Conservation (phyloP, 2,329 filamentous ascomycete species). For the Aspergillus phoenicis region DNA sequence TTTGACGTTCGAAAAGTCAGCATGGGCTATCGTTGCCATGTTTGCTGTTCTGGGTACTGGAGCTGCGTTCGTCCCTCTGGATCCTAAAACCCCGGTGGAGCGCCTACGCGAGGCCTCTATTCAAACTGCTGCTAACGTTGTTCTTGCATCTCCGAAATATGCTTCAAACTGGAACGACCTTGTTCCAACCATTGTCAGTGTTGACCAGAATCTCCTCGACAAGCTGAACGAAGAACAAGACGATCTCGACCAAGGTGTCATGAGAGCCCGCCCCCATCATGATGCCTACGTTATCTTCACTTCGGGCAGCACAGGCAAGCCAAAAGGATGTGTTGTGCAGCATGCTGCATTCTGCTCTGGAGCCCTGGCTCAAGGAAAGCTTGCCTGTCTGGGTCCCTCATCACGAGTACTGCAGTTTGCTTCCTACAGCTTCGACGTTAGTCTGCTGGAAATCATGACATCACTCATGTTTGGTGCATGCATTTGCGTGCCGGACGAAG, state of each 20-base stretch:
- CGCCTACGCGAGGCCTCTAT: constrained; percentile 26
- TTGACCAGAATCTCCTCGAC: constrained; percentile 61
- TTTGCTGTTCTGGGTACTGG: constrained; percentile 34
- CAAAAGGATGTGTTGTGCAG: constrained; percentile 80
- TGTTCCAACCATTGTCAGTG: constrained; percentile 54
- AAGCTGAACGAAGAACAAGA: not conserved
- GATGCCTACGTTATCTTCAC: constrained; percentile 73
- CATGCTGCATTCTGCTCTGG: constrained; percentile 50
- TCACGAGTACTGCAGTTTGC: constrained; percentile 44
- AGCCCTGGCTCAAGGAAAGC: constrained; percentile 11
- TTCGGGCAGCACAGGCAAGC: constrained; percentile 80
- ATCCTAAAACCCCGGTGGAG: constrained; percentile 31
- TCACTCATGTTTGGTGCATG: constrained; percentile 57
- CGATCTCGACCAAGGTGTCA: not conserved
- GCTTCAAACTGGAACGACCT: constrained; percentile 3
- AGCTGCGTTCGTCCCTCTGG: constrained; percentile 35
- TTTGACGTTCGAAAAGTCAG: constrained; percentile 34
- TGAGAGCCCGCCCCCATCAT: constrained; percentile 9
- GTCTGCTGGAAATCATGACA: constrained; percentile 53
- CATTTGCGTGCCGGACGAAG: constrained; percentile 56
- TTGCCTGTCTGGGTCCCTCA: constrained; percentile 30
- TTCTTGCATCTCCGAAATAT: constrained; percentile 16
- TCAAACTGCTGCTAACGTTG: constrained; percentile 21
- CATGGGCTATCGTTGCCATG: constrained; percentile 32
- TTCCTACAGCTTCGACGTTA: constrained; percentile 52